Conservation (phyloP, 1,139 yeast genomes). For the Protomyces arabidopsidicola region DNA sequence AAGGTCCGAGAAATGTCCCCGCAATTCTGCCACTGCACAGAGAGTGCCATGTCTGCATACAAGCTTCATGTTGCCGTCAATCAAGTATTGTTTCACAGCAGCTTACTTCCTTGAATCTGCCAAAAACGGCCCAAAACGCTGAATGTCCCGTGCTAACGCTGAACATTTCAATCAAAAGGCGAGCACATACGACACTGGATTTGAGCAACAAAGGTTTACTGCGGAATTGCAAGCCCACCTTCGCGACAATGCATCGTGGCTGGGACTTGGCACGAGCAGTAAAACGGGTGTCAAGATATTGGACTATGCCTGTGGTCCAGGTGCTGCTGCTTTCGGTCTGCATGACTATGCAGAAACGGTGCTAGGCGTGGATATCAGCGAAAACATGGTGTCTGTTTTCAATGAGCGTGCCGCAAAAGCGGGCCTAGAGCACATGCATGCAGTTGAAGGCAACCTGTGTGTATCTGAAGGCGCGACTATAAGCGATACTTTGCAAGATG, state of each 20-base stretch:
- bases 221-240: background rate
- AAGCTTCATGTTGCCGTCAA: too few species aligned
- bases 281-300: background rate
- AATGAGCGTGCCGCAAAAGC: background rate
- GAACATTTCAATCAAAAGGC: background rate
- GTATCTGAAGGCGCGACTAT: background rate
- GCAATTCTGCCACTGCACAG: too few species aligned
- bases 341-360: background rate
- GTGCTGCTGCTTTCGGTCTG: constrained; percentile 1
- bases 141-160: background rate
- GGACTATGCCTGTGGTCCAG: constrained; percentile 23
- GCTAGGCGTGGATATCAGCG: constrained; percentile 7
- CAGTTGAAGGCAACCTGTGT: background rate
- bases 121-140: too few species aligned
- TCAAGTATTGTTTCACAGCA: too few species aligned
- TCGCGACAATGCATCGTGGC: constrained; percentile 1
- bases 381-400: constrained; percentile 9
- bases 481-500: background rate
- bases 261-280: background rate
- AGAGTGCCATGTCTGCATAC: too few species aligned
- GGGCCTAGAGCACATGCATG: background rate
- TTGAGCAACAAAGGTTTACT: background rate
- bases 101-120: too few species aligned
- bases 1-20: too few species aligned
- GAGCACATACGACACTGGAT: background rate